These are phyloP conservation scores for Magnolia officinalis DNA, from an alignment of 164 flowering plant genomes.

Conservation along the genomic window DNA sequence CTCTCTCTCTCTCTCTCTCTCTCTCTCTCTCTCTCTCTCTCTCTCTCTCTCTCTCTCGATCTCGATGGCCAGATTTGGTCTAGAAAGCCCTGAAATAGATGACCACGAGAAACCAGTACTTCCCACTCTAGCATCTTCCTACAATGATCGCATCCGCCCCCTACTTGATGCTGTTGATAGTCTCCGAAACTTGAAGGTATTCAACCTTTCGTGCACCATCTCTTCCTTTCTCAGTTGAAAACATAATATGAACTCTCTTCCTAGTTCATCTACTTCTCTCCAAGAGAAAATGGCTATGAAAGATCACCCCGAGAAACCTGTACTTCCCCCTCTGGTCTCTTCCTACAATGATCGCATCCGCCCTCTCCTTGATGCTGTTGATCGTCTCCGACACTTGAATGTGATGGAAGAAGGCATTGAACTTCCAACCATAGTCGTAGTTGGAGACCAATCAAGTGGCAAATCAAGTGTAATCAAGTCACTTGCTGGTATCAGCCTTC, in stretches of 20 bases:
- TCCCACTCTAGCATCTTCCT: background rate
- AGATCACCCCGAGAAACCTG: background rate
- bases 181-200: conserved; percentile 7
- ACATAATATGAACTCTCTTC: too few species aligned
- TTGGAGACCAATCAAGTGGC: conserved; percentile 18
- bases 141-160: conserved; percentile 14
- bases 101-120: background rate
- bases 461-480: conserved; percentile 20
- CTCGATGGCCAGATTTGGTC: background rate
- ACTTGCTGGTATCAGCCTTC: conserved; percentile 15
- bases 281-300: too few species aligned
- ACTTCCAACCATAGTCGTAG: conserved; percentile 19
- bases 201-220: too few species aligned
- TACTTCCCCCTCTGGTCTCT: background rate
- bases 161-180: conserved; percentile 12
- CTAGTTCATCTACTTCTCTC: too few species aligned
- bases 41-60: too few species aligned
- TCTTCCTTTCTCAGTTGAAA: too few species aligned
- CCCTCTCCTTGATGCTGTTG: conserved; percentile 13
- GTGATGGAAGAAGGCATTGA: conserved; percentile 18
- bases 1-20: too few species aligned
- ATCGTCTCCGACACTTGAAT: conserved; percentile 6
- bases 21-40: too few species aligned
- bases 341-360: conserved; percentile 13
- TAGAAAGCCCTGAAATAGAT: background rate